These are phyloP conservation scores for Ampelocalamus luodianensis DNA, from an alignment of 176 grass and related monocot genomes.

Conservation along the genomic window DNA sequence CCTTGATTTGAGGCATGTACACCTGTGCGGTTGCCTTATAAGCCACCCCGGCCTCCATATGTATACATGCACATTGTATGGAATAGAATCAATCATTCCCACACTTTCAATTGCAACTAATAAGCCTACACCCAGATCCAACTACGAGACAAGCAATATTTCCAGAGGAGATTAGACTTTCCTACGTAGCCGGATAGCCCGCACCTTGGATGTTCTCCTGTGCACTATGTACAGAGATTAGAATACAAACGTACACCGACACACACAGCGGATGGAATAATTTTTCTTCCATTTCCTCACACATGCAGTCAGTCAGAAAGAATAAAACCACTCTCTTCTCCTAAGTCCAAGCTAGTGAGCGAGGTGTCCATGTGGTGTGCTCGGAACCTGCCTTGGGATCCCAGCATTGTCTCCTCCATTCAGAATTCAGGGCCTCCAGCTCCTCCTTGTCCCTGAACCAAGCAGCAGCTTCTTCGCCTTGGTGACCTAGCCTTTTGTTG, in stretches of 20 bases:
- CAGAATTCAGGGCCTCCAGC: slow-evolving; percentile 4
- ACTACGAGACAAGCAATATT: too few relatives aligned
- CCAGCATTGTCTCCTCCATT: not conserved
- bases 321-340: too few relatives aligned
- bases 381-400: not conserved
- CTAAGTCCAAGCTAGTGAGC: not conserved
- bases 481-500: not conserved
- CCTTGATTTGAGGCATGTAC: too few relatives aligned
- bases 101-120: too few relatives aligned
- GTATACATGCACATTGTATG: too few relatives aligned
- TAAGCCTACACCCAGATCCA: too few relatives aligned
- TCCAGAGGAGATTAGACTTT: too few relatives aligned
- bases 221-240: not conserved
- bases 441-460: not conserved
- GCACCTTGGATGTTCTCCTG: not conserved
- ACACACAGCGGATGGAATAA: not conserved
- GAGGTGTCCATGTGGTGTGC: not conserved
- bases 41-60: too few relatives aligned
- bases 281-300: not conserved
- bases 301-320: not conserved
- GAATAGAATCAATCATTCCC: too few relatives aligned
- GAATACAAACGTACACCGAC: not conserved
- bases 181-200: too few relatives aligned
- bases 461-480: not conserved
- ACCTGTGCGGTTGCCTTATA: too few relatives aligned